Evolutionary conservation across 2,329 filamentous ascomycete species (phyloP), one percentile per base, ranked within the genome.

Genomic region (Phoma herbarum): DNA sequence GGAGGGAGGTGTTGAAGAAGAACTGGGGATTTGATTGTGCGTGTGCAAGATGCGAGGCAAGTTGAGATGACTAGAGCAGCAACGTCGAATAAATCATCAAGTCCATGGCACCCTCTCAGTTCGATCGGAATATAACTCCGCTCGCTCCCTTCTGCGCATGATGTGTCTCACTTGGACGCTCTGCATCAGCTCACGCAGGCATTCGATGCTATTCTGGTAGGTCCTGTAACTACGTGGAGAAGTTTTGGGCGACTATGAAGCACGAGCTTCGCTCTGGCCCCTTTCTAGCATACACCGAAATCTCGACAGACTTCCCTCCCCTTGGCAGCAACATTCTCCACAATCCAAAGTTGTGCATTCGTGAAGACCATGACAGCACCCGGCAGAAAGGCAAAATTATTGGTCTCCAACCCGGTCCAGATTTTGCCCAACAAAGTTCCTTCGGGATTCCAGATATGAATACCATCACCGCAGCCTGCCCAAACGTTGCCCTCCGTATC

Each of bases 401-500:
- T 76, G 10, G 58, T 65, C 52, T 63, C 65, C 49, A 78, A 77
- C 0, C 82, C 81, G 0, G 85, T 71, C 61, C 83, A 83, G 44
- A 89, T 84, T 75, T 88, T 89, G 3, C 82, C 77, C 64, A 90
- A 80, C 18, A 84, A 65, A 3, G 68, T 77, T 0, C 84, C 85
- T 0, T 77, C 77, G 0, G 78, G 69, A 55, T 77, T 80, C 83
- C 84, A 87, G 9, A 86, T 78, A 57, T 85, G 79, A 20, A 86
- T 74, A 0, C 84, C 84, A 65, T 86, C 84, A 0, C 82, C 82
- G 59, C 82, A 84, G 0, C 82, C 84, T 25, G 80, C 79, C 72
- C 85, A 87, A 1, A 87, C 80, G 67, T 86, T 86, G 2, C 85
- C 85, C 3, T 80, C 64, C 1, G 76, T 77, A 63, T 87, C 85